Evolutionary conservation across 257 asterid species (phyloP), one percentile per base, ranked within the genome.

Genomic region (Lycium barbarum): DNA sequence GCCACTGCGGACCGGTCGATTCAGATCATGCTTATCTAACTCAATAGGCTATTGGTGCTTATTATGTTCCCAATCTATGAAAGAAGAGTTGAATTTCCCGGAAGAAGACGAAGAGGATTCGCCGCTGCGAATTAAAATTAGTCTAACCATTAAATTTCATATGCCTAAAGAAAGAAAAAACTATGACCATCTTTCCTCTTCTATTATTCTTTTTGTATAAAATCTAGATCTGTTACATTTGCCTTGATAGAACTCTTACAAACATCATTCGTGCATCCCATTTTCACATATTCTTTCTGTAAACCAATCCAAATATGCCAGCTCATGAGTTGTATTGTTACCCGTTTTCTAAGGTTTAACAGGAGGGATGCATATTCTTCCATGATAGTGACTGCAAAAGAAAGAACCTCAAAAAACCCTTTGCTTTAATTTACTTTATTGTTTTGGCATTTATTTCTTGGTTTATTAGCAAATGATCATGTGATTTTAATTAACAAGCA

Each of bases 231-330:
- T 78, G 26, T 4, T 59, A 6, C 33, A 59, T 59, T 18, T 59
- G 66, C 26, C 33, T 78, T 78, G 63, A 14, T 17, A 26, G 9
- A 66, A 51, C 49, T 83, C 10, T 7, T 81, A 58, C 62, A 63
- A 62, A 62, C 83, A 81, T 85, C 80, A 81, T 89, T 92, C 93
- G 93, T 92, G 97, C 94, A 63, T 79, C 90, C 94, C 95, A 88
- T 89, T 89, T 84, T 76, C 78, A 54, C 20, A 85, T 82, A 85
- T 88, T 90, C 82, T 83, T 65, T 47, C 1, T 65, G 66, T 40
- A 53, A 84, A 79, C 92, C 92, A 92, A 92, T 90, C 68, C 85
- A 55, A 82, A 79, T 57, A 33, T 79, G 85, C 81, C 94, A 89
- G 12, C 84, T 82, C 85, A 71, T 88, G 92, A 80, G 83, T 68